Evolutionary conservation across 108 stramenopile species (phyloP).

Genomic region (Nitzschia inconspicua): DNA sequence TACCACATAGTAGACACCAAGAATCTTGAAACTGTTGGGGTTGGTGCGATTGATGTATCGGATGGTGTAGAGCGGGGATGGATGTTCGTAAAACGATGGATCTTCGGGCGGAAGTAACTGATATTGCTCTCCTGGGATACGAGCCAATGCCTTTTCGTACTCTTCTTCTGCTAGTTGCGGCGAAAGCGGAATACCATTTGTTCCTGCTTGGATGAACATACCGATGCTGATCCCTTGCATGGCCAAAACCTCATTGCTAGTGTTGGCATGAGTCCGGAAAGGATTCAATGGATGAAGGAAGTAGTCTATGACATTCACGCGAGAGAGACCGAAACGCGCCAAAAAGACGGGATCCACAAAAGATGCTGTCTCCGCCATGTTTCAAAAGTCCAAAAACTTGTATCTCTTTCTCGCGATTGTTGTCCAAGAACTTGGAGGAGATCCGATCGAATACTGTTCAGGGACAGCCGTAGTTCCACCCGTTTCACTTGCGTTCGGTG

Average conservation of each 20-base stretch:
- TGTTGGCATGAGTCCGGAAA: conserved; percentile 73
- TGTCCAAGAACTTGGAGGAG: too few relatives aligned
- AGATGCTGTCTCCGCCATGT: conserved; percentile 85
- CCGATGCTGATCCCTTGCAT: conserved; percentile 81
- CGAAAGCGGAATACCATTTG: conserved; percentile 47
- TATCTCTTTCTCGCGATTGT: too few relatives aligned
- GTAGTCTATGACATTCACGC: conserved; percentile 74
- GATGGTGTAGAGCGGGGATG: conserved; percentile 74
- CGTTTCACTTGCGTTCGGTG: too few relatives aligned
- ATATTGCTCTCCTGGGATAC: conserved; percentile 80
- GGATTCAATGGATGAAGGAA: conserved; percentile 88
- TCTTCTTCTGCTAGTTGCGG: conserved; percentile 79
- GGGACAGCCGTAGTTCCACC: too few relatives aligned
- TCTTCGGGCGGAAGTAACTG: conserved; percentile 68
- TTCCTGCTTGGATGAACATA: conserved; percentile 67
- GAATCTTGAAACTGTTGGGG: conserved; percentile 49
- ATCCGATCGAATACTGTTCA: too few relatives aligned
- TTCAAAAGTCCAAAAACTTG: too few relatives aligned
- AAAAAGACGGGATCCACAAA: conserved; percentile 87
- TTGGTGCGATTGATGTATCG: conserved; percentile 71
- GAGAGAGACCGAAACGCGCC: conserved; percentile 71
- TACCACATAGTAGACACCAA: conserved; percentile 86
- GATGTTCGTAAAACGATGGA: conserved; percentile 41
- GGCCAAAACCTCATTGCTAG: conserved; percentile 75
- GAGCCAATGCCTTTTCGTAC: conserved; percentile 44